phyloP scores from a whole-genome alignment of 2,329 filamentous ascomycete genomes.

The Fusarium zealandicum region DNA sequence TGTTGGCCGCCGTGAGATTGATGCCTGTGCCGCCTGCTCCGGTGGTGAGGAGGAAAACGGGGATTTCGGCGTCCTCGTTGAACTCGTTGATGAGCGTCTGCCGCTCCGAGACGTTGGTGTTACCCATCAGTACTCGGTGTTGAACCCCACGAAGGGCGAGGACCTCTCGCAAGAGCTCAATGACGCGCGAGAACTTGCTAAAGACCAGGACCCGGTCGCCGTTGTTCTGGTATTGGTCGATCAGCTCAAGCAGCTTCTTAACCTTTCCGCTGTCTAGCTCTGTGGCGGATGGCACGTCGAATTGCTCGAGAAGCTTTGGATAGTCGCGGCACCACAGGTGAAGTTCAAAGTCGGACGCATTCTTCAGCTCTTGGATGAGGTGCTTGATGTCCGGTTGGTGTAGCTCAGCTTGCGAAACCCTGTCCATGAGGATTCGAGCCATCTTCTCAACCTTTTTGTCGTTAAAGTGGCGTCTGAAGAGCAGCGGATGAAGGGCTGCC shows the following conservation, averaged over 20 bases:
- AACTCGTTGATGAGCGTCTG: slow-evolving; percentile 91
- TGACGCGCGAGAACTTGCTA: slow-evolving; percentile 89
- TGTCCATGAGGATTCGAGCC: slow-evolving; percentile 76
- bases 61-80: slow-evolving; percentile 75
- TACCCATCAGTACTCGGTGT: slow-evolving; percentile 87
- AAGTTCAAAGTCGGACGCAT: slow-evolving; percentile 69
- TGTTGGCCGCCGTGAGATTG: slow-evolving; percentile 94
- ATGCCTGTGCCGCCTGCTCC: slow-evolving; percentile 96
- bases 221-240: slow-evolving; percentile 75
- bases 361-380: slow-evolving; percentile 62
- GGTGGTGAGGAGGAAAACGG: slow-evolving; percentile 91
- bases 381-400: slow-evolving; percentile 60
- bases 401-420: slow-evolving; percentile 64
- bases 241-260: slow-evolving; percentile 76
- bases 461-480: slow-evolving; percentile 83
- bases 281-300: slow-evolving; percentile 60
- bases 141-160: slow-evolving; percentile 75
- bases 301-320: slow-evolving; percentile 56
- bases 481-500: slow-evolving; percentile 87
- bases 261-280: slow-evolving; percentile 81
- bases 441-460: slow-evolving; percentile 80
- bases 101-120: slow-evolving; percentile 80
- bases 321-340: slow-evolving; percentile 71
- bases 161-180: slow-evolving; percentile 88
- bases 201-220: slow-evolving; percentile 91